These are phyloP conservation scores for Eucalyptus guilfoylei DNA, from an alignment of 345 rosid species.

Conservation along the genomic window DNA sequence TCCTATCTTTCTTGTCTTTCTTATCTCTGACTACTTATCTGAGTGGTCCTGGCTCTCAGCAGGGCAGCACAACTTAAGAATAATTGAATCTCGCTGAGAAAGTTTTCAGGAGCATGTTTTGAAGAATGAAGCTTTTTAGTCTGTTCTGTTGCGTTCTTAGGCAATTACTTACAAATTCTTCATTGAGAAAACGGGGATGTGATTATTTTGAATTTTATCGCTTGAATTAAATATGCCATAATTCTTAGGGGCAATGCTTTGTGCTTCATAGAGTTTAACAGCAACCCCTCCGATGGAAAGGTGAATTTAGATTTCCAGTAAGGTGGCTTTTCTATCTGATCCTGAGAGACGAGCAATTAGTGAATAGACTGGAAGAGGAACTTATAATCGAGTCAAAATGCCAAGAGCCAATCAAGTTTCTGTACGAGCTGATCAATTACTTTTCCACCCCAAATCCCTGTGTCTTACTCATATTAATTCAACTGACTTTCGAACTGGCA, in stretches of 20 bases:
- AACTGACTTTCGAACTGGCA: neutral
- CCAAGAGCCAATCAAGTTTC: neutral
- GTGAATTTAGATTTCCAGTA: neutral
- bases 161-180: no score
- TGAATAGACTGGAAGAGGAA: neutral
- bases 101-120: neutral
- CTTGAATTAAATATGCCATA: neutral
- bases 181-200: no score
- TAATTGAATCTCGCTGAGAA: neutral
- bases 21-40: neutral
- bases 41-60: neutral
- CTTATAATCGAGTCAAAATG: neutral
- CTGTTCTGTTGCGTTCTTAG: no score
- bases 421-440: neutral
- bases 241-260: neutral
- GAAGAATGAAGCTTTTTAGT: neutral
- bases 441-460: neutral
- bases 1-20: neutral
- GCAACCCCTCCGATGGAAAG: neutral
- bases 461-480: neutral
- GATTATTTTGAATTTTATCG: neutral
- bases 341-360: neutral
- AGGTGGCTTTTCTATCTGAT: neutral
- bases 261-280: neutral
- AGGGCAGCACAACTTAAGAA: neutral